Evolutionary conservation across 2,329 filamentous ascomycete genomes (phyloP), one percentile per base, ranked within the genome.

Genomic region (Chaetoscypha palmicola): DNA sequence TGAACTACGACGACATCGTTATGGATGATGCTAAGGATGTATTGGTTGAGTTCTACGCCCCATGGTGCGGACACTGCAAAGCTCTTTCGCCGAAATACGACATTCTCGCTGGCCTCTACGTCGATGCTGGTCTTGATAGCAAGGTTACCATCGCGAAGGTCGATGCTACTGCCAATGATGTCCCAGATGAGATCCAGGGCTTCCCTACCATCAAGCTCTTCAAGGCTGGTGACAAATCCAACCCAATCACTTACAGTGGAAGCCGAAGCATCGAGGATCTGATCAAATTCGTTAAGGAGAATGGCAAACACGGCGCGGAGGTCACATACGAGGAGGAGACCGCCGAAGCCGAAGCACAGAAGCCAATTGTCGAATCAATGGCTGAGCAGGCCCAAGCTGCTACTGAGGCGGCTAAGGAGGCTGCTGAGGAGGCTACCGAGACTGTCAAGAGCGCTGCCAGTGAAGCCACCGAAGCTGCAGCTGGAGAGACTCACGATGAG

Each of bases 61-160:
- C 92, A 53, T 98, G 92, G 92, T 98, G 92, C 67, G 92, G 92
- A 59, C 92, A 98, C 80, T 98, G 92, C 87, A 97, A 97, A 80
- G 90, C 81, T 68, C 83, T 98, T 51, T 91, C 92, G 45, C 92
- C 92, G 61, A 83, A 95, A 68, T 98, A 96, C 68, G 92, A 98
- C 53, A 87, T 96, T 67, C 85, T 98, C 47, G 92, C 79, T 45
- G 68, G 74, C 48, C 74, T 80, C 47, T 96, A 88, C 71, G 74
- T 79, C 78, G 68, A 76, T 70, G 58, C 79, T 79, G 82, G 86
- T 58, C 84, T 81, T 69, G 85, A 86, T 67, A 75, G 81, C 71
- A 82, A 88, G 70, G 86, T 98, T 48, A 74, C 92, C 60, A 86
- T 98, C 63, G 92, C 90, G 69, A 98, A 98, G 83, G 83, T 98